Percentiles rank a stretch among this genome's conserved stretches.
These are phyloP conservation scores for Arthrobotrys sphaeroides DNA, from an alignment of 2,329 filamentous ascomycete genomes.

Conservation along the genomic window DNA sequence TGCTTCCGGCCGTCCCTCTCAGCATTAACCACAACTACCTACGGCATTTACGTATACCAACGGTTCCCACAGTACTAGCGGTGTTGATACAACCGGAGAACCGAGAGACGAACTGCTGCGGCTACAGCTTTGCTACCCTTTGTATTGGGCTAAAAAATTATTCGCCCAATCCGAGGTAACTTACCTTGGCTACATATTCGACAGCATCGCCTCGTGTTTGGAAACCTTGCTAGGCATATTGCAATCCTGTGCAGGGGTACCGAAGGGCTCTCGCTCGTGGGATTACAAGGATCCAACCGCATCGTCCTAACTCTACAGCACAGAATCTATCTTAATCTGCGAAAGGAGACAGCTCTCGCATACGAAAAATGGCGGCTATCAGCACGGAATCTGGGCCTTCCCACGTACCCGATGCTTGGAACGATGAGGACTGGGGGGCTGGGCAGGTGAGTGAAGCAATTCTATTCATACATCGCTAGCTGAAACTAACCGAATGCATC, in stretches of 20 bases:
- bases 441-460: constrained; percentile 12
- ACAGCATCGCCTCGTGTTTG: neutral
- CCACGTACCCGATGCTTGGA: constrained; percentile 30
- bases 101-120: neutral
- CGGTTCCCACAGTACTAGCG: neutral
- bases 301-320: neutral
- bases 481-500: constrained; percentile 4
- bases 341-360: neutral
- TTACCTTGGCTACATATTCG: neutral
- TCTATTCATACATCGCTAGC: neutral
- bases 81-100: neutral
- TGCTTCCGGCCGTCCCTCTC: neutral
- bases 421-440: constrained; percentile 45
- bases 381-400: neutral
- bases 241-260: neutral
- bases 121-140: neutral
- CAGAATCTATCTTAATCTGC: neutral
- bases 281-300: constrained; percentile 6
- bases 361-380: constrained; percentile 31
- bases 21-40: neutral
- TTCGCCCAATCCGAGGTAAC: neutral
- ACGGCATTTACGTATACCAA: neutral
- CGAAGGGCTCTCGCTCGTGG: neutral
- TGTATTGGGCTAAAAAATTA: neutral
- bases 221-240: neutral